Conservation (phyloP, 163 green algal genomes). For the Smithsoniella earleae region DNA sequence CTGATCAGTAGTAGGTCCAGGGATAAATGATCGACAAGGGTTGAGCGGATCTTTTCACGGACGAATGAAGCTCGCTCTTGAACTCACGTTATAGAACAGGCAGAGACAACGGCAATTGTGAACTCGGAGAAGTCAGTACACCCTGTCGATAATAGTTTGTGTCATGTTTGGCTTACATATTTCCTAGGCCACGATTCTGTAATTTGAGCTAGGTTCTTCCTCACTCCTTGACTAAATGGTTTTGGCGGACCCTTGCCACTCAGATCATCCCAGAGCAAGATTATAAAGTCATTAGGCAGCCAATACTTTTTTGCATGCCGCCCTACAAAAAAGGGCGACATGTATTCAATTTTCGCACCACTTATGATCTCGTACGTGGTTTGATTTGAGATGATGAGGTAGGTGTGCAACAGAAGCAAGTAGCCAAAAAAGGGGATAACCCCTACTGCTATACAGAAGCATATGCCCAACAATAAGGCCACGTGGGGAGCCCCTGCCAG, state of each 20-base stretch:
- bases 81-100: too few relatives aligned
- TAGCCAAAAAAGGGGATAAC: background rate
- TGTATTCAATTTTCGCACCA: background rate
- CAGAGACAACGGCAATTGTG: too few relatives aligned
- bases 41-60: background rate
- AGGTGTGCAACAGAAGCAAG: background rate
- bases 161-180: too few relatives aligned
- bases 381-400: background rate
- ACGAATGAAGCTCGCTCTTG: background rate
- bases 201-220: too few relatives aligned
- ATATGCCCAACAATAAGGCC: too few relatives aligned
- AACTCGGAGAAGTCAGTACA: too few relatives aligned
- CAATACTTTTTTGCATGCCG: background rate
- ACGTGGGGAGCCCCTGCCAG: too few relatives aligned
- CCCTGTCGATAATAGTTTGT: too few relatives aligned
- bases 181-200: too few relatives aligned
- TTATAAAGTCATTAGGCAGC: background rate
- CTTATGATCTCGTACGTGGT: conserved; percentile 1
- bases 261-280: background rate
- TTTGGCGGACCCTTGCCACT: background rate
- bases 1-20: background rate
- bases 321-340: background rate
- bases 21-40: background rate
- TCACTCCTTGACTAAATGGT: background rate
- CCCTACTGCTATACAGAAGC: background rate